Conservation (phyloP, 164 flowering plant species). For the Tinospora cordifolia region DNA sequence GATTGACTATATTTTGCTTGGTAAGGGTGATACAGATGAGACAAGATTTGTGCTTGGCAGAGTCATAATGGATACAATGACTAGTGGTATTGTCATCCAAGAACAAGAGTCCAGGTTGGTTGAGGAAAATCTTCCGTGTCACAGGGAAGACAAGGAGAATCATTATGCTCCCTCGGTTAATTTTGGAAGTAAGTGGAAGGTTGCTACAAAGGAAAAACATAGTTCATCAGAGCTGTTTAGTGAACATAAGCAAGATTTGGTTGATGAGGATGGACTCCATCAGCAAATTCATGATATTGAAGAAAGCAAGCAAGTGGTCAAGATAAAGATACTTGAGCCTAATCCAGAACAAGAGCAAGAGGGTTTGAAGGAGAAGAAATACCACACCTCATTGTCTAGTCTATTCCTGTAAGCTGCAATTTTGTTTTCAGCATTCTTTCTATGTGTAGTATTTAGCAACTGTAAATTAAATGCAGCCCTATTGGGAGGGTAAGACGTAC, state of each 20-base stretch:
- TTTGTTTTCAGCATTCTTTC: background rate
- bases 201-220: background rate
- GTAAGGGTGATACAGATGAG: slow-evolving; percentile 40
- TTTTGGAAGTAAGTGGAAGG: background rate
- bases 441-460: background rate
- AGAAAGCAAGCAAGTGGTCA: background rate
- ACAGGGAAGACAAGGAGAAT: background rate
- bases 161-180: background rate
- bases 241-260: background rate
- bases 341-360: slow-evolving; percentile 1
- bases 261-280: background rate
- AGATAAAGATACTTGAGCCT: background rate
- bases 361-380: background rate
- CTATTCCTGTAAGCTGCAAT: slow-evolving; percentile 11
- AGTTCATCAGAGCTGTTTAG: too few relatives aligned
- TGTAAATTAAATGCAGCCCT: background rate
- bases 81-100: slow-evolving; percentile 16
- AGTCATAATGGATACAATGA: slow-evolving; percentile 64
- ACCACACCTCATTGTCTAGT: slow-evolving; percentile 5
- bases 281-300: background rate
- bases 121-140: background rate
- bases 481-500: background rate
- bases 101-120: background rate
- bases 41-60: slow-evolving; percentile 66
- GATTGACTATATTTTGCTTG: slow-evolving; percentile 44